These are phyloP conservation scores for Aspergillus awamori DNA, from an alignment of 2,329 filamentous ascomycete genomes.

Conservation along the genomic window DNA sequence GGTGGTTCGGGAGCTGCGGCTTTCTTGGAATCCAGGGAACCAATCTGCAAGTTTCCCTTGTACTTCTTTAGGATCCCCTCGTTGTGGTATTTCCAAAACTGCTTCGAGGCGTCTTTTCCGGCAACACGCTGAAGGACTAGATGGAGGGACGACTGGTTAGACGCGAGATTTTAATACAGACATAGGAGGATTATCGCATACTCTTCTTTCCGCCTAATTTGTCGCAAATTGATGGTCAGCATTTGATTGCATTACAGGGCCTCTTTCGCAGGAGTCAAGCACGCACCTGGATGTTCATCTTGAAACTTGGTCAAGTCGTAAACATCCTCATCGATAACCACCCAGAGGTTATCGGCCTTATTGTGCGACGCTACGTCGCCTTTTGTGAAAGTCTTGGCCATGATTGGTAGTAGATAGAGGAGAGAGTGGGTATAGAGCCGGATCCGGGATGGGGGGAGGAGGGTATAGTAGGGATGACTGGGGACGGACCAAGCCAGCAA, in stretches of 20 bases:
- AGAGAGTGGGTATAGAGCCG: neutral
- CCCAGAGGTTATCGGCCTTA: slow-evolving; percentile 82
- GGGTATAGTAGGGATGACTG: neutral
- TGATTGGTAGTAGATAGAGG: slow-evolving; percentile 49
- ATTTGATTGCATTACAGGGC: slow-evolving; percentile 8
- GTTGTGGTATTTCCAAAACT: slow-evolving; percentile 69
- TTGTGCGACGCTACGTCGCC: slow-evolving; percentile 90
- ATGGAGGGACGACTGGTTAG: slow-evolving; percentile 21
- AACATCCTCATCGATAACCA: slow-evolving; percentile 91
- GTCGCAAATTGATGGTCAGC: slow-evolving; percentile 19
- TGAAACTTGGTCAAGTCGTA: slow-evolving; percentile 92
- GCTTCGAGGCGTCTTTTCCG: slow-evolving; percentile 69
- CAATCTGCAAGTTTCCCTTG: slow-evolving; percentile 61
- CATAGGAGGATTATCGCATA: slow-evolving; percentile 39
- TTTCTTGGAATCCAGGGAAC: slow-evolving; percentile 85
- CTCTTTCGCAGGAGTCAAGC: neutral
- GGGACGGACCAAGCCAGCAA: neutral
- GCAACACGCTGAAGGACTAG: slow-evolving; percentile 66
- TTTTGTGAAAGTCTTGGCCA: slow-evolving; percentile 85
- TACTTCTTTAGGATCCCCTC: slow-evolving; percentile 65
- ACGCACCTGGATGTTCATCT: slow-evolving; percentile 70
- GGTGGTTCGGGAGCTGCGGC: slow-evolving; percentile 51
- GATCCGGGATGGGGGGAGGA: too few species aligned
- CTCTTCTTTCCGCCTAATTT: slow-evolving; percentile 69
- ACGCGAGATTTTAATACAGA: neutral